These are phyloP conservation scores for Agastache rugosa DNA, from an alignment of 257 asterid genomes.

Conservation along the genomic window DNA sequence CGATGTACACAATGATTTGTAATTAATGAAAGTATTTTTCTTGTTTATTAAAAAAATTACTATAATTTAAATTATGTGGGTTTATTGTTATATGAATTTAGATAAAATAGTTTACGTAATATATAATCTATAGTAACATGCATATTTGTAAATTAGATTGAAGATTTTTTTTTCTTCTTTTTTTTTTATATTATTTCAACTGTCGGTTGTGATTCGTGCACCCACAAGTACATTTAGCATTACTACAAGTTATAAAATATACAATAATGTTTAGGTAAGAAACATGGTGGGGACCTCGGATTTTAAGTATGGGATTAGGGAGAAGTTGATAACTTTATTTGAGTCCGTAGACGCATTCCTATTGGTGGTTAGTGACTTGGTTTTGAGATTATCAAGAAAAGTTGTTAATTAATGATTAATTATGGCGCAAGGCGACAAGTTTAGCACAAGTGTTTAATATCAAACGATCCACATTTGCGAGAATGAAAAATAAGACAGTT, in stretches of 20 bases:
- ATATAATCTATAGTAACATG: too few species aligned
- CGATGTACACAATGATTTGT: too few species aligned
- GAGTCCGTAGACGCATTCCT: conserved; percentile 49
- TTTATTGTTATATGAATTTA: too few species aligned
- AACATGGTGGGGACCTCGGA: conserved; percentile 61
- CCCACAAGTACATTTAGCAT: conserved; percentile 23
- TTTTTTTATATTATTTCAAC: not conserved
- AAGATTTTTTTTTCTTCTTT: too few species aligned
- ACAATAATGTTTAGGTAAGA: conserved; percentile 42
- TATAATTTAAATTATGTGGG: too few species aligned
- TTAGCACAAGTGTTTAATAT: conserved; percentile 27
- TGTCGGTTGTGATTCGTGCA: not conserved
- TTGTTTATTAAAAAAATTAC: too few species aligned
- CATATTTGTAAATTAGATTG: too few species aligned
- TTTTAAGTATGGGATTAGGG: conserved; percentile 45
- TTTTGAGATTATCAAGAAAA: conserved; percentile 55
- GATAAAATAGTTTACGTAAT: too few species aligned
- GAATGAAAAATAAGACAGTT: conserved; percentile 19
- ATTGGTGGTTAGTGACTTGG: conserved; percentile 49
- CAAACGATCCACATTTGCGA: conserved; percentile 29
- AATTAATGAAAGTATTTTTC: too few species aligned
- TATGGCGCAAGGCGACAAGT: conserved; percentile 41
- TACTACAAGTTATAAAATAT: not conserved
- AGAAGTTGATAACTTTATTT: conserved; percentile 43
- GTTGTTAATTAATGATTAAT: conserved; percentile 37